phyloP scores from a whole-genome alignment of 2,329 filamentous ascomycete species.

The Bipolaris oryzae region DNA sequence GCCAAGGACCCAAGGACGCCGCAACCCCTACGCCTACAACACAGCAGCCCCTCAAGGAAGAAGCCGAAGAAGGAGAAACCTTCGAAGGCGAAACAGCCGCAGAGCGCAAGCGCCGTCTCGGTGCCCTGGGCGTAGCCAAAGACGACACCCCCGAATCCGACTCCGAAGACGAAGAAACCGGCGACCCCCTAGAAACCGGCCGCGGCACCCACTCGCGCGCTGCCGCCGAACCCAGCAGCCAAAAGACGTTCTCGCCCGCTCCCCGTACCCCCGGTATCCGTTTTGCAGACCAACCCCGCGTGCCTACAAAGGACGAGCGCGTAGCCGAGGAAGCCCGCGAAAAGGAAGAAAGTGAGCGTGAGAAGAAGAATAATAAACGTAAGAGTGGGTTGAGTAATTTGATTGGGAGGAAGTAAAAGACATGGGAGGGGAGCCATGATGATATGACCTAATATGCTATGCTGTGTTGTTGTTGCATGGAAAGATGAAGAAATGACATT shows the following conservation, averaged over 20 bases:
- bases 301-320: constrained; percentile 44
- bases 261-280: constrained; percentile 61
- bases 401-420: constrained; percentile 21
- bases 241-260: constrained; percentile 17
- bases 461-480: not conserved
- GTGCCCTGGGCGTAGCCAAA: constrained; percentile 67
- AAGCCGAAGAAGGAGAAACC: constrained; percentile 25
- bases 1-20: constrained; percentile 21
- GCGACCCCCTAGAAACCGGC: constrained; percentile 45
- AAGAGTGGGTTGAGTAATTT: constrained; percentile 30
- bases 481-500: too few species aligned
- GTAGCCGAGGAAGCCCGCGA: constrained; percentile 32
- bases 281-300: constrained; percentile 60
- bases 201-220: constrained; percentile 35
- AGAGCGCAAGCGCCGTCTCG: constrained; percentile 74
- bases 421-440: not conserved
- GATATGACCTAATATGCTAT: not conserved
- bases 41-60: constrained; percentile 33
- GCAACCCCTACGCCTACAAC: constrained; percentile 17
- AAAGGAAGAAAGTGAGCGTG: constrained; percentile 24
- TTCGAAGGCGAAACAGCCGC: constrained; percentile 70
- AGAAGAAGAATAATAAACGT: constrained; percentile 25
- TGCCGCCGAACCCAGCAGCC: constrained; percentile 5
- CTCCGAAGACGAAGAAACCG: constrained; percentile 42
- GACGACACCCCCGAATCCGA: constrained; percentile 38